phyloP scores from a whole-genome alignment of 768 basidiomycete species.

The Tricholoma hemisulphureum region DNA sequence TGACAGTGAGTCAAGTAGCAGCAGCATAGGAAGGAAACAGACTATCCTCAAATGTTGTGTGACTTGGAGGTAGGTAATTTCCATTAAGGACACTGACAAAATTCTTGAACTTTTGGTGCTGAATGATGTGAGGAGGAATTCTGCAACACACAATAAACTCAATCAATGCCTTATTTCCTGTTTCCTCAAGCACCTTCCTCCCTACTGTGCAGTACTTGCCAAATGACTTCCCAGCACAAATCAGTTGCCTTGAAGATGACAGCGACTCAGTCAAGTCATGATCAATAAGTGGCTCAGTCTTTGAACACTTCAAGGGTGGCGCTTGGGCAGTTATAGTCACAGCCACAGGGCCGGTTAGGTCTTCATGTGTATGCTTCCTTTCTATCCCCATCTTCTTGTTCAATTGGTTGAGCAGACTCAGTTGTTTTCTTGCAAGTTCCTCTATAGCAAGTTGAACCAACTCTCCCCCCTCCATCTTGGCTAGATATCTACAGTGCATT shows the following conservation, averaged over 20 bases:
- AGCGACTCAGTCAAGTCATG: background rate
- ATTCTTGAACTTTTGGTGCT: background rate
- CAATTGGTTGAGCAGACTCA: background rate
- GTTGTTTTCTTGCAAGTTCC: slow-evolving; percentile 1
- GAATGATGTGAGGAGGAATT: background rate
- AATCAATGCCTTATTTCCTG: background rate
- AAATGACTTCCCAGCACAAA: background rate
- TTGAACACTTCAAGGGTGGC: background rate
- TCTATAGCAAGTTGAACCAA: background rate
- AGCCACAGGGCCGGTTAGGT: background rate
- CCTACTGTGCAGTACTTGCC: background rate
- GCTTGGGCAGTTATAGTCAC: background rate
- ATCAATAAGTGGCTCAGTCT: background rate
- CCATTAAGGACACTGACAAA: background rate
- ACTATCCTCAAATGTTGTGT: background rate
- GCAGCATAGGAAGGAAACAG: background rate
- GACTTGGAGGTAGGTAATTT: background rate
- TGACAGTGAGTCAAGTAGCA: background rate
- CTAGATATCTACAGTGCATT: background rate
- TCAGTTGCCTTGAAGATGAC: background rate
- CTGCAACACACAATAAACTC: background rate
- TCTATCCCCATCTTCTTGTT: slow-evolving; percentile 1
- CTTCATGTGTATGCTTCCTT: background rate
- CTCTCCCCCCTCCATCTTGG: background rate
- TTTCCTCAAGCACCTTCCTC: background rate